A percentile compares a stretch with the other conserved stretches of the same genome.
Conservation (phyloP, 768 basidiomycete genomes). For the Rhizopogon roseolus region DNA sequence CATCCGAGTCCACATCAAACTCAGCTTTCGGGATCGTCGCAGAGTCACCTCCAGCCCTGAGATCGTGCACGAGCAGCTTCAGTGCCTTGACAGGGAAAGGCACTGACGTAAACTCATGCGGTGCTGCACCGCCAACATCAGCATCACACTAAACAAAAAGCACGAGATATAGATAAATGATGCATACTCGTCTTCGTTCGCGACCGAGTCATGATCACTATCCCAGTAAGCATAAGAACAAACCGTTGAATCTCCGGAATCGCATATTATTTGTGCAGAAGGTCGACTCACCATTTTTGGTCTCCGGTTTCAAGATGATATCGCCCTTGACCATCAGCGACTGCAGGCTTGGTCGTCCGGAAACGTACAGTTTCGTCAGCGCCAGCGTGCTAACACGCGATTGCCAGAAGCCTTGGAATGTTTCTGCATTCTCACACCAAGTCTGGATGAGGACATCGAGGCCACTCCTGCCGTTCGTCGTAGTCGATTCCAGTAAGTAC, state of each 20-base stretch:
- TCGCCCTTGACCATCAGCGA: slow-evolving; percentile 84
- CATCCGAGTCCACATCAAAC: slow-evolving; percentile 67
- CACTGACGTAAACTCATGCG: slow-evolving; percentile 81
- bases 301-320: slow-evolving; percentile 77
- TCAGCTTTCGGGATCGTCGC: slow-evolving; percentile 59
- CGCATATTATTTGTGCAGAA: slow-evolving; percentile 6
- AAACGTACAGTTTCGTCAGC: slow-evolving; percentile 66
- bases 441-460: slow-evolving; percentile 87
- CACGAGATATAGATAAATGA: slow-evolving; percentile 7
- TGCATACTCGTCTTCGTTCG: slow-evolving; percentile 77
- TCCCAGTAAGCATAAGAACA: slow-evolving; percentile 20
- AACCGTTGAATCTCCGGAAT: slow-evolving; percentile 10
- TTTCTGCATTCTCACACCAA: slow-evolving; percentile 94
- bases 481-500: slow-evolving; percentile 65
- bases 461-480: slow-evolving; percentile 54
- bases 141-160: slow-evolving; percentile 8
- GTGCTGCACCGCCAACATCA: slow-evolving; percentile 45
- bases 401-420: slow-evolving; percentile 95
- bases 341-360: slow-evolving; percentile 62
- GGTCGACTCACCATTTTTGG: slow-evolving; percentile 65
- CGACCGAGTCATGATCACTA: slow-evolving; percentile 97
- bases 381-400: slow-evolving; percentile 82
- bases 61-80: slow-evolving; percentile 82
- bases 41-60: slow-evolving; percentile 75
- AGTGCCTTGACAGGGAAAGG: slow-evolving; percentile 90